These are phyloP conservation scores for Tribonema minus DNA, from an alignment of 108 stramenopile species.

Conservation along the genomic window DNA sequence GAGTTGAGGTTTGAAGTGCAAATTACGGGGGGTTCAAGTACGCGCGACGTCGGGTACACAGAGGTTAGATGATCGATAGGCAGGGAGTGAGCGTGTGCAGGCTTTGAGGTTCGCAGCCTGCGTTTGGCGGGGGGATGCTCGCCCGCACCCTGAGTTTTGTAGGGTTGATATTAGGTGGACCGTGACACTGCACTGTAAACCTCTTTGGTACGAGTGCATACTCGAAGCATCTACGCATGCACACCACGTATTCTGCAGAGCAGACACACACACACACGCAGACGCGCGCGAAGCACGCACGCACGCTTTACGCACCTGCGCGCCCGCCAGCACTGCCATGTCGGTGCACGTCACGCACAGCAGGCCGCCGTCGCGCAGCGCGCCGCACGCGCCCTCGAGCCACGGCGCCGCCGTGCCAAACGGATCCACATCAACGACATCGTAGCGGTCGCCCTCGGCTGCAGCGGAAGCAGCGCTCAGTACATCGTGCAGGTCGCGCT, in stretches of 20 bases:
- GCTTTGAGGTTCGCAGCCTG: background rate
- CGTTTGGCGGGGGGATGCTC: background rate
- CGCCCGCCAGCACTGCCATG: slow-evolving; percentile 88
- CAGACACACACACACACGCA: background rate
- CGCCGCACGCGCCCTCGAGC: slow-evolving; percentile 78
- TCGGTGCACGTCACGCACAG: slow-evolving; percentile 94
- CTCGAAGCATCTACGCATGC: background rate
- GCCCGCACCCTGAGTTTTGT: background rate
- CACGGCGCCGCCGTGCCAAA: slow-evolving; percentile 92
- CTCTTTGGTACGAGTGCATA: background rate
- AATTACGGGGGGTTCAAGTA: background rate
- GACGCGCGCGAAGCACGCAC: slow-evolving; percentile 18
- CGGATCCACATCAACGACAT: slow-evolving; percentile 97
- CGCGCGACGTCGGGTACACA: background rate
- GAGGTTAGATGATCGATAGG: background rate
- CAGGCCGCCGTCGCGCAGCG: no score
- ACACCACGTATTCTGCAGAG: background rate
- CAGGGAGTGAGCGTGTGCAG: background rate
- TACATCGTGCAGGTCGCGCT: no score
- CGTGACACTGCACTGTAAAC: background rate
- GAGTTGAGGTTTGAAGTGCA: no score
- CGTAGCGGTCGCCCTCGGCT: no score
- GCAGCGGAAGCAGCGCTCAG: no score
- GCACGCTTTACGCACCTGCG: slow-evolving; percentile 78
- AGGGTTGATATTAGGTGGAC: background rate